These are phyloP conservation scores for Dryas alaskensis DNA, from an alignment of 306 rosid species.

Conservation along the genomic window DNA sequence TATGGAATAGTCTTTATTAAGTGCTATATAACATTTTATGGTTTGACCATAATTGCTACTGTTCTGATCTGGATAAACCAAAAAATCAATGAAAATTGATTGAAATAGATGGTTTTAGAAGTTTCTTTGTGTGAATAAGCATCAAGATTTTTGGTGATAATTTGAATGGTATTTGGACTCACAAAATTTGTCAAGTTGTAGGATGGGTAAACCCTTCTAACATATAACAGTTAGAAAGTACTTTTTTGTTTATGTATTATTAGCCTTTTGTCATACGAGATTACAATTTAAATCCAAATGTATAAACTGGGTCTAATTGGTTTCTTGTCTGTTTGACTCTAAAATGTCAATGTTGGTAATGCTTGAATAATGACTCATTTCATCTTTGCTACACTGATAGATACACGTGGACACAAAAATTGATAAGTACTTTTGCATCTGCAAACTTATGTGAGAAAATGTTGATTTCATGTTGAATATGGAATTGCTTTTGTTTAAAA, in stretches of 20 bases:
- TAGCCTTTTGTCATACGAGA: background rate
- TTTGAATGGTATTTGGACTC: constrained; percentile 1
- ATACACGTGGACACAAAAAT: background rate
- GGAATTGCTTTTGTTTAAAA: background rate
- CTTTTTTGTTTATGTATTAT: background rate
- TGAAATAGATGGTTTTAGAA: background rate
- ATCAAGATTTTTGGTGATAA: background rate
- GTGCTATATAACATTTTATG: background rate
- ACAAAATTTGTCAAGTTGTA: background rate
- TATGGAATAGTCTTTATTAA: background rate
- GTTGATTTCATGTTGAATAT: background rate
- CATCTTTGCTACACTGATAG: background rate
- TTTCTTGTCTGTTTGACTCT: constrained; percentile 1
- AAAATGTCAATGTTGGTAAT: background rate
- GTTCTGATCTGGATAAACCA: background rate
- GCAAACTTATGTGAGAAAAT: background rate
- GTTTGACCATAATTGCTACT: background rate
- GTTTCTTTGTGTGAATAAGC: background rate
- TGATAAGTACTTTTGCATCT: background rate
- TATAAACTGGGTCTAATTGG: background rate
- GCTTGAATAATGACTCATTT: background rate
- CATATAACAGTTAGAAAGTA: background rate
- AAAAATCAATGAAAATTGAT: background rate
- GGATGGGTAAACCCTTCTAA: background rate
- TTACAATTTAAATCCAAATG: background rate